These are phyloP conservation scores for Syncephalastrum sp. DNA, from an alignment of 371 early-diverging fungal species.

Conservation along the genomic window DNA sequence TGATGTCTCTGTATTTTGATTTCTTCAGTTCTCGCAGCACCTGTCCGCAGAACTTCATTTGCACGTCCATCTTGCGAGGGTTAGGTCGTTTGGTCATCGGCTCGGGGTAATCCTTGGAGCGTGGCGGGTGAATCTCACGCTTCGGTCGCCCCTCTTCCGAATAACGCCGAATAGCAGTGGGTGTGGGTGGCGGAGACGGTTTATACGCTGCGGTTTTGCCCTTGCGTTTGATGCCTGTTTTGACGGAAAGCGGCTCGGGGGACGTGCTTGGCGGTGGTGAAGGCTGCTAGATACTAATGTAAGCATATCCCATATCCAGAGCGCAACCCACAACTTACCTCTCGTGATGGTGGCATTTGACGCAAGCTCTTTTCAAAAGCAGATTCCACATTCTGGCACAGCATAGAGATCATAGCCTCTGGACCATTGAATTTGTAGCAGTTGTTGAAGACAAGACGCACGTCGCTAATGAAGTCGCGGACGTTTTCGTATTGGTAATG, in stretches of 20 bases:
- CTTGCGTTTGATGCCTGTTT: slow-evolving; percentile 11
- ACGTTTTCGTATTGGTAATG: slow-evolving; percentile 58
- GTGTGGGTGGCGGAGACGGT: slow-evolving; percentile 16
- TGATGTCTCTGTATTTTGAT: slow-evolving; percentile 63
- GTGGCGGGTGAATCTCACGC: slow-evolving; percentile 70
- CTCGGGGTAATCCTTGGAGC: slow-evolving; percentile 51
- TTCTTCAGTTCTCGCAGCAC: slow-evolving; percentile 78
- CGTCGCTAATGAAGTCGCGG: slow-evolving; percentile 71
- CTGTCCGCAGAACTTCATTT: slow-evolving; percentile 66
- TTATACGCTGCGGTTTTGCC: slow-evolving; percentile 17
- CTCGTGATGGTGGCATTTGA: slow-evolving; percentile 58
- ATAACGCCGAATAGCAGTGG: slow-evolving; percentile 17
- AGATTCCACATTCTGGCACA: slow-evolving; percentile 71
- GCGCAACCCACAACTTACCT: slow-evolving; percentile 14
- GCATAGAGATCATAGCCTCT: slow-evolving; percentile 68
- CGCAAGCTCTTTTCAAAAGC: slow-evolving; percentile 69
- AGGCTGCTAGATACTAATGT: neutral
- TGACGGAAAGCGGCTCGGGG: slow-evolving; percentile 3
- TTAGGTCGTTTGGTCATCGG: slow-evolving; percentile 40
- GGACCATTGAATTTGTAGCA: slow-evolving; percentile 88
- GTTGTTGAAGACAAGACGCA: slow-evolving; percentile 77
- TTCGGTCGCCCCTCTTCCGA: slow-evolving; percentile 62
- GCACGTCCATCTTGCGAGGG: slow-evolving; percentile 52
- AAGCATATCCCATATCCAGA: too few species aligned
- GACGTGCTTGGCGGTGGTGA: slow-evolving; percentile 12